Conservation (phyloP, 2,329 filamentous ascomycete genomes). For the Fusarium sp. region DNA sequence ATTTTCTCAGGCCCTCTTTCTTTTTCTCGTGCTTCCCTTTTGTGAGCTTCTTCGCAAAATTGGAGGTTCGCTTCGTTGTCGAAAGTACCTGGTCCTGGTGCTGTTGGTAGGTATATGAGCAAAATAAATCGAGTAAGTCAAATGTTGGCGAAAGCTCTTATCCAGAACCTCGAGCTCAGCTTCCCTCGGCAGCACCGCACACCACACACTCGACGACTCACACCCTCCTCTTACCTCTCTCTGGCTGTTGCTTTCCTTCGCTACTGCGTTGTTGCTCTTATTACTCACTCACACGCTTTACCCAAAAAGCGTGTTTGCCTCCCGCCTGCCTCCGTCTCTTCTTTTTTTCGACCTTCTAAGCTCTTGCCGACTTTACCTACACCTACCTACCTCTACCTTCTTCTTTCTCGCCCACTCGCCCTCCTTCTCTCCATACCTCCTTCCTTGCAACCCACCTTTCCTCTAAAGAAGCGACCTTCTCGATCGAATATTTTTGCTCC, state of each 20-base stretch:
- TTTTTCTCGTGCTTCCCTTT: constrained; percentile 6
- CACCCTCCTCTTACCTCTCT: constrained; percentile 39
- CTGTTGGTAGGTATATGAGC: constrained; percentile 21
- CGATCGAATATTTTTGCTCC: constrained; percentile 16
- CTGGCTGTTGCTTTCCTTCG: constrained; percentile 29
- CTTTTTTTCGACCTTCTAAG: constrained; percentile 33
- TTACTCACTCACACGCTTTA: constrained; percentile 43
- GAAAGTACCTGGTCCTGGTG: constrained; percentile 15
- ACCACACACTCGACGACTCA: constrained; percentile 39
- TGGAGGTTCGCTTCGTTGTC: background rate
- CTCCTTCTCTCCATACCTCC: constrained; percentile 24
- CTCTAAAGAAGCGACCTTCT: constrained; percentile 15
- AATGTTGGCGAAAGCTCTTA: constrained; percentile 26
- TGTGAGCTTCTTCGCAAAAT: constrained; percentile 11
- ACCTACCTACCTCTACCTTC: constrained; percentile 24
- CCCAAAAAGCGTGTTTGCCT: constrained; percentile 45
- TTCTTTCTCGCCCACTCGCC: constrained; percentile 26
- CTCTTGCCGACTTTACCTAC: constrained; percentile 33
- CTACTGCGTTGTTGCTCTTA: constrained; percentile 36
- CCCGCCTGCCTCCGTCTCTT: constrained; percentile 43
- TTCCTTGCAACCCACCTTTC: constrained; percentile 31
- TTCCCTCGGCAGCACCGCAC: constrained; percentile 38
- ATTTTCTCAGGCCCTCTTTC: constrained; percentile 12
- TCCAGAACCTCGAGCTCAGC: constrained; percentile 34
- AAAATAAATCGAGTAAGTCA: constrained; percentile 18